phyloP scores from a whole-genome alignment of 2,329 filamentous ascomycete species.

The Raffaelea deltoideospora region DNA sequence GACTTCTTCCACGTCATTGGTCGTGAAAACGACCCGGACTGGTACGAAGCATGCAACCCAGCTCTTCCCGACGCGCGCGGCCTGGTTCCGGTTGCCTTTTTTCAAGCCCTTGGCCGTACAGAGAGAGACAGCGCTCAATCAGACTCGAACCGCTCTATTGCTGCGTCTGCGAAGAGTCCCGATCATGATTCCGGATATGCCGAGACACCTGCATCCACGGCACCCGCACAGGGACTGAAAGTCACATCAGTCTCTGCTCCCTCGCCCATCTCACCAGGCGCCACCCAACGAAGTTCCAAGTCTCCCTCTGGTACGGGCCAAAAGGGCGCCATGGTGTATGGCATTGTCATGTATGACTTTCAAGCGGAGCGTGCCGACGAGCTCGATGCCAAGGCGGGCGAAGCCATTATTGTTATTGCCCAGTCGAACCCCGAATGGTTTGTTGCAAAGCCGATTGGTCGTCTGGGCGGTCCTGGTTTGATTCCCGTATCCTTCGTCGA shows the following conservation, averaged over 20 bases:
- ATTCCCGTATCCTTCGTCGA: slow-evolving; percentile 97
- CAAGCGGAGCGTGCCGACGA: slow-evolving; percentile 91
- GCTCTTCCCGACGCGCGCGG: slow-evolving; percentile 73
- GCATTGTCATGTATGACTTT: slow-evolving; percentile 95
- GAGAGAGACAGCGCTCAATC: slow-evolving; percentile 76
- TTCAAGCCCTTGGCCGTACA: slow-evolving; percentile 82
- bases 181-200: slow-evolving; percentile 89
- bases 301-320: slow-evolving; percentile 30
- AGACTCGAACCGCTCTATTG: slow-evolving; percentile 32
- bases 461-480: slow-evolving; percentile 84
- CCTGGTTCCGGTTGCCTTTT: slow-evolving; percentile 85
- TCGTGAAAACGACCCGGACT: slow-evolving; percentile 84
- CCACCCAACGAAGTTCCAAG: slow-evolving; percentile 34
- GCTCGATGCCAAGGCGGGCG: slow-evolving; percentile 83
- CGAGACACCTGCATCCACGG: slow-evolving; percentile 26
- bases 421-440: slow-evolving; percentile 99
- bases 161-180: slow-evolving; percentile 38
- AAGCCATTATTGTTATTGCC: slow-evolving; percentile 95
- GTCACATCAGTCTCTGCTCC: too few relatives aligned
- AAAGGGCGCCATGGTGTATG: slow-evolving; percentile 80
- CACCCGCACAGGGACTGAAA: too few relatives aligned
- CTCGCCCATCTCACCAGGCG: slow-evolving; percentile 13
- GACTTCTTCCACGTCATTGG: slow-evolving; percentile 98
- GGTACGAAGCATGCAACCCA: slow-evolving; percentile 98
- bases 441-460: slow-evolving; percentile 95